phyloP scores from a whole-genome alignment of 2,329 filamentous ascomycete genomes.

The Venturia pyrina region DNA sequence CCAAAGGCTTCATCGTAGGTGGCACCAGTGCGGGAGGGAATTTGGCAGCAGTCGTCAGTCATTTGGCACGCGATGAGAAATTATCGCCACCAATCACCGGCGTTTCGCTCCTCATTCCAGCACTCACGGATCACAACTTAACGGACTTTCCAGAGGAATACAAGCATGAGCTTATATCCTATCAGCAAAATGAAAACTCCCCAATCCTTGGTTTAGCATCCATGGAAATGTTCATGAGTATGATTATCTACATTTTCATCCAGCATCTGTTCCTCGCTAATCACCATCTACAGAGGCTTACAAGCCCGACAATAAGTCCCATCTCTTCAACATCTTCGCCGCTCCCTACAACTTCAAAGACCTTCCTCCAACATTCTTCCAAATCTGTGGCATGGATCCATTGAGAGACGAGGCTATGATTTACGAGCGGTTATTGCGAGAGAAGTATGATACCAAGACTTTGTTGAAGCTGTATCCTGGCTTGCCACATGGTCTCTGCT shows the following conservation, averaged over 20 bases:
- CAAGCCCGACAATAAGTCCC: slow-evolving; percentile 8
- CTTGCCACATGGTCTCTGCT: slow-evolving; percentile 13
- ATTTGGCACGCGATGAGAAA: slow-evolving; percentile 11
- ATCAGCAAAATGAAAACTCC: slow-evolving; percentile 10
- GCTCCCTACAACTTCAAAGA: slow-evolving; percentile 4
- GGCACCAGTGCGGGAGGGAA: slow-evolving; percentile 45
- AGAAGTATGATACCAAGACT: slow-evolving; percentile 14
- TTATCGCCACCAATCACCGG: slow-evolving; percentile 11
- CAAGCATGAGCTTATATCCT: slow-evolving; percentile 1
- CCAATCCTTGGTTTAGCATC: slow-evolving; percentile 5
- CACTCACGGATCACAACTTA: slow-evolving; percentile 16
- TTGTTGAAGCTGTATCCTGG: slow-evolving; percentile 14
- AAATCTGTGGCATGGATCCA: slow-evolving; percentile 16
- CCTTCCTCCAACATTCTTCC: slow-evolving; percentile 14
- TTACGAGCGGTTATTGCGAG: slow-evolving; percentile 14
- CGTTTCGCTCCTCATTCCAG: background rate
- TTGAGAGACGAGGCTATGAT: slow-evolving; percentile 15
- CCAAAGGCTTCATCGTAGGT: slow-evolving; percentile 39
- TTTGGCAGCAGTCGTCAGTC: slow-evolving; percentile 34
- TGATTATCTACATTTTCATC: too few species aligned
- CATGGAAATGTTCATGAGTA: slow-evolving; percentile 4
- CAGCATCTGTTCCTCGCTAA: background rate
- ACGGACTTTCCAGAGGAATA: slow-evolving; percentile 7
- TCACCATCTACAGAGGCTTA: background rate
- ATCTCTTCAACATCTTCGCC: slow-evolving; percentile 9